Base-by-base conservation (phyloP, 2,329 filamentous ascomycete genomes). In the Epichloe hybrida region DNA sequence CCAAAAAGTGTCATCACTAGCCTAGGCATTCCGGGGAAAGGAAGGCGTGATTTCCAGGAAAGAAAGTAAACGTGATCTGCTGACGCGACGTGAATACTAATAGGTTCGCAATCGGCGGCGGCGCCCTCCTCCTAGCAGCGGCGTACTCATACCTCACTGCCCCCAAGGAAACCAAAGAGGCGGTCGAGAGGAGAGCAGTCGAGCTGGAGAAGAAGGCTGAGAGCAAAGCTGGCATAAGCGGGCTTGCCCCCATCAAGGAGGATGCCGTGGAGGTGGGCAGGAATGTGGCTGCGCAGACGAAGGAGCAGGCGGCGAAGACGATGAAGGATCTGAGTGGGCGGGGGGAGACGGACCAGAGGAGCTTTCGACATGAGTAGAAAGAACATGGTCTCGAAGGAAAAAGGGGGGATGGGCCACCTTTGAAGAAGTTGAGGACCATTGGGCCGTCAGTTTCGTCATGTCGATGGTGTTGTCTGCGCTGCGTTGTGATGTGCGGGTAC, bases 401-500 rank as follows among this genome's bases (percentile, higher is more conserved):
- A 7, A 21, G 20, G 20, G 20, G 6, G 5, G 7, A 27, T 7
- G 6, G 17, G 17, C 1, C 17, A 1, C 17, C 17, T 17, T 17
- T 17, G 17, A 17, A 12, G 20, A 40, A 40, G 38, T 40, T 11
- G 39, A 9, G 11, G 9, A 11, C 17, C 3, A 17, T 9, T 20
- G 39, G 17, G 17, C 21, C 21, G 21, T 23, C 21, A 23, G 21
- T 23, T 23, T 23, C 21, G 21, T 23, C 21, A 23, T 23, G 21
- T 5, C 21, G 4, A 23, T 23, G 21, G 21, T 23, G 21, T 23
- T 23, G 21, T 23, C 21, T 23, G 21, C 21, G 21, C 21, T 23
- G 21, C 21, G 21, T 23, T 23, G 21, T 23, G 4, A 23, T 23
- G 21, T 74, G 7, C 86, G 80, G 39, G 86, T 89, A 65, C 80